Conservation (phyloP, 208 protist genomes). For the Herpetomonas muscarum region DNA sequence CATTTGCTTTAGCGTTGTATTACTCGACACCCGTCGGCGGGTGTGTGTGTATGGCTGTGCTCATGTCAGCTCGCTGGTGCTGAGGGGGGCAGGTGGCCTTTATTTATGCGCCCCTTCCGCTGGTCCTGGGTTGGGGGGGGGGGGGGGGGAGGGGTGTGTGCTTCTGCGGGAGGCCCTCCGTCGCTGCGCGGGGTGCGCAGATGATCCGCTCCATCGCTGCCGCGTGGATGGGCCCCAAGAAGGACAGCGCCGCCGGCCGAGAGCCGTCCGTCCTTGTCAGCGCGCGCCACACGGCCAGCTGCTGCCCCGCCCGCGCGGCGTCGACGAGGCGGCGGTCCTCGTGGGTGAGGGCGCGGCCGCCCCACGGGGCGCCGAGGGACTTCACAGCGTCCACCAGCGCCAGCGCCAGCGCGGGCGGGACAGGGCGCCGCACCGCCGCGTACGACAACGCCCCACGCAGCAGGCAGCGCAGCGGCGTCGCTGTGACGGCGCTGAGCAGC, state of each 20-base stretch:
- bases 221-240: constrained; percentile 14
- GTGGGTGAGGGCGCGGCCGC: not conserved
- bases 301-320: constrained; percentile 6
- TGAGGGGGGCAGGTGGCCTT: too few species aligned
- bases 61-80: too few species aligned
- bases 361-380: not conserved
- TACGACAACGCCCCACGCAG: constrained; percentile 15
- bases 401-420: constrained; percentile 40
- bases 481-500: not conserved
- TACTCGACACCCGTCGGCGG: too few species aligned
- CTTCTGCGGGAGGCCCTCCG: constrained; percentile 15
- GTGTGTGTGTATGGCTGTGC: too few species aligned
- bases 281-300: constrained; percentile 11
- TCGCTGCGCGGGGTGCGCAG: not conserved
- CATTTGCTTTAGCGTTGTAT: too few species aligned
- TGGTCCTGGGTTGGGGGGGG: too few species aligned
- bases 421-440: constrained; percentile 5
- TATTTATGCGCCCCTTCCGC: too few species aligned
- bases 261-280: constrained; percentile 7
- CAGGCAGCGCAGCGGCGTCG: constrained; percentile 13
- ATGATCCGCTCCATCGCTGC: constrained; percentile 14
- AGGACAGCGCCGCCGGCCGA: not conserved
- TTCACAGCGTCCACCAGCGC: constrained; percentile 55
- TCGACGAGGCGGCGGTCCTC: not conserved
- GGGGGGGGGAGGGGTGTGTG: not conserved